A percentile compares a stretch with the other conserved stretches of the same genome.
phyloP scores from a whole-genome alignment of 305 asterid species.

The Striga hermonthica region DNA sequence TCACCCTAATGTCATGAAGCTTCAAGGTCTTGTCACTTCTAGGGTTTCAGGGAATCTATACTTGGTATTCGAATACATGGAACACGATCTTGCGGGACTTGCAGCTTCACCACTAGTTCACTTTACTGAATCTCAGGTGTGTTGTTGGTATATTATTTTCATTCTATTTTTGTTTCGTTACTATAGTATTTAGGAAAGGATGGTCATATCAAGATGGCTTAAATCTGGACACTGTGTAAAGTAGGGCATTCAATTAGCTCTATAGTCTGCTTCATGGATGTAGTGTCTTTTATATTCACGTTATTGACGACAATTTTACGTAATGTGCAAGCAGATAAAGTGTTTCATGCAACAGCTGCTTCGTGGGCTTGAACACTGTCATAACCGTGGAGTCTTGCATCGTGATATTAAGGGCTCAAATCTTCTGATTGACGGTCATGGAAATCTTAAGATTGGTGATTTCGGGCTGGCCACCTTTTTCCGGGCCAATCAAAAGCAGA shows the following conservation, averaged over 20 bases:
- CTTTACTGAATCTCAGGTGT: constrained; percentile 82
- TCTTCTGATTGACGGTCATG: constrained; percentile 62
- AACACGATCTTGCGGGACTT: constrained; percentile 89
- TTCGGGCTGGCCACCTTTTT: constrained; percentile 81
- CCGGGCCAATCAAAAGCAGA: constrained; percentile 59
- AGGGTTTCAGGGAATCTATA: constrained; percentile 76
- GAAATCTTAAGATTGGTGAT: constrained; percentile 81
- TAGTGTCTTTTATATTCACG: neutral
- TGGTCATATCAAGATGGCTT: constrained; percentile 1
- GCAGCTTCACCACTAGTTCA: constrained; percentile 56
- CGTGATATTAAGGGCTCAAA: constrained; percentile 87
- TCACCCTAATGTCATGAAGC: constrained; percentile 85
- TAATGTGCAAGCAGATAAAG: constrained; percentile 55
- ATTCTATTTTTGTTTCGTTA: neutral
- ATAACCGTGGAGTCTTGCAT: constrained; percentile 72
- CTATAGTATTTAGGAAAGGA: neutral
- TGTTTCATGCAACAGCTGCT: constrained; percentile 83
- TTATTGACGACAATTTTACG: constrained; percentile 7
- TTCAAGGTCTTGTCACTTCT: constrained; percentile 85
- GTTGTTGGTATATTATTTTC: constrained; percentile 16
- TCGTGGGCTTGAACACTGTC: constrained; percentile 84
- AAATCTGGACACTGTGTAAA: neutral
- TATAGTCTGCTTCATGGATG: neutral
- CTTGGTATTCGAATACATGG: constrained; percentile 92
- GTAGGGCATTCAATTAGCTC: neutral